Evolutionary conservation across 208 protist genomes (phyloP).

Genomic region (Herpetomonas muscarum): DNA sequence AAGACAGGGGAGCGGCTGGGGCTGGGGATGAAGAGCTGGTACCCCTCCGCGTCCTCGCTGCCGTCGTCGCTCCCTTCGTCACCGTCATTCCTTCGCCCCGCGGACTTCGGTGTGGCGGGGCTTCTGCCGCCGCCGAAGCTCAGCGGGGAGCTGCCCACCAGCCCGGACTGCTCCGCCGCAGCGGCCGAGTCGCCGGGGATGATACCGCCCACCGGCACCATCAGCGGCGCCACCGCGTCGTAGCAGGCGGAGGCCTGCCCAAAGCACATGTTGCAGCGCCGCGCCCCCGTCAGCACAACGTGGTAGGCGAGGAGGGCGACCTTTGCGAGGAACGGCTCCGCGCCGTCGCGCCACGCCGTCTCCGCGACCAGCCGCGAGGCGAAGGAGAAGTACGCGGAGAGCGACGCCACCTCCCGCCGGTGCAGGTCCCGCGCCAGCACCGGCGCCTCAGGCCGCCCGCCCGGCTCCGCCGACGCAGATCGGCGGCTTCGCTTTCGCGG

Average conservation of each 20-base stretch:
- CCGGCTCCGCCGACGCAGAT: background rate
- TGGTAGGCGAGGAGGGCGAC: conserved; percentile 61
- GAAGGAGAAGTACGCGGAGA: conserved; percentile 81
- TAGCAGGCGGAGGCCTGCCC: conserved; percentile 81
- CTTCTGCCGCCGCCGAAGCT: background rate
- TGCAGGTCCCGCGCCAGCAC: conserved; percentile 58
- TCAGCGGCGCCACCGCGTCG: conserved; percentile 42
- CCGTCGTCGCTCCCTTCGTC: background rate
- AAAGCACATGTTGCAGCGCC: conserved; percentile 67
- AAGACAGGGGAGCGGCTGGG: conserved; percentile 57
- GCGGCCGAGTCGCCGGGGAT: conserved; percentile 9
- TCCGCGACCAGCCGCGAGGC: conserved; percentile 54
- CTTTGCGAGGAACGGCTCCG: conserved; percentile 51
- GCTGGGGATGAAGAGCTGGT: conserved; percentile 57
- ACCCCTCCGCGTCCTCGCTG: background rate
- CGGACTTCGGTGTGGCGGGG: background rate
- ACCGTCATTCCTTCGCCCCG: background rate
- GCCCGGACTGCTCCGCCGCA: background rate
- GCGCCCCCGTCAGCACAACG: conserved; percentile 46
- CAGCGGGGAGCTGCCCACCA: background rate
- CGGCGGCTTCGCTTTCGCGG: background rate
- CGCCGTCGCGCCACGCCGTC: conserved; percentile 57
- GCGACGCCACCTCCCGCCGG: conserved; percentile 48
- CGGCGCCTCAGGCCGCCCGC: conserved; percentile 17
- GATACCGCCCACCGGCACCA: conserved; percentile 22